Conservation (phyloP, 208 protist genomes). For the Leptomonas seymouri region DNA sequence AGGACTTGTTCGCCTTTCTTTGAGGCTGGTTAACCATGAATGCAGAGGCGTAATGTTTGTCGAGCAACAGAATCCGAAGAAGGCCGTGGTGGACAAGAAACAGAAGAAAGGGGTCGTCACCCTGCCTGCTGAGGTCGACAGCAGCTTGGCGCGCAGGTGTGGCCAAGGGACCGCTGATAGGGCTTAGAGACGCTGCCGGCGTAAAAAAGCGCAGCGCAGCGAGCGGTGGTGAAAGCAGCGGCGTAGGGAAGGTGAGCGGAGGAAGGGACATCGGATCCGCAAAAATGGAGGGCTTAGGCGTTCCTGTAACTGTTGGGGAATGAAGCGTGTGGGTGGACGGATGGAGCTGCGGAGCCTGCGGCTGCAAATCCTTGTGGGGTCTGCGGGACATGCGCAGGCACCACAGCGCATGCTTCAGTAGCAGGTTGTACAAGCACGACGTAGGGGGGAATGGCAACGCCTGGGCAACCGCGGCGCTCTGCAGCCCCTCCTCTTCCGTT, state of each 20-base stretch:
- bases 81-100: slow-evolving; percentile 49
- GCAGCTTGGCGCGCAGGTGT: not conserved
- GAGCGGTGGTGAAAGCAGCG: not conserved
- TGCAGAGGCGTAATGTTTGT: slow-evolving; percentile 24
- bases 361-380: not conserved
- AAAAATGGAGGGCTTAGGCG: not conserved
- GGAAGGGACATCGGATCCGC: not conserved
- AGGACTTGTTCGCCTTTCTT: not conserved
- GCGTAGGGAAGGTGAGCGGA: not conserved
- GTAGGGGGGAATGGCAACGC: slow-evolving; percentile 15
- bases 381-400: slow-evolving; percentile 14
- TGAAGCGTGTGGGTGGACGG: not conserved
- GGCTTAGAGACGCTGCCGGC: not conserved
- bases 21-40: slow-evolving; percentile 30
- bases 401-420: slow-evolving; percentile 39
- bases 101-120: slow-evolving; percentile 20
- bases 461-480: not conserved
- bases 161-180: slow-evolving; percentile 1
- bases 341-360: slow-evolving; percentile 1
- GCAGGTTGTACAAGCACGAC: slow-evolving; percentile 33
- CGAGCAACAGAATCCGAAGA: slow-evolving; percentile 45
- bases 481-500: not conserved
- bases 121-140: not conserved
- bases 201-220: not conserved
- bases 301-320: not conserved